A percentile compares a stretch with the other conserved stretches of the same genome.
phyloP scores from a whole-genome alignment of 805 yeast genomes.

The Kregervanrija delftensis region DNA sequence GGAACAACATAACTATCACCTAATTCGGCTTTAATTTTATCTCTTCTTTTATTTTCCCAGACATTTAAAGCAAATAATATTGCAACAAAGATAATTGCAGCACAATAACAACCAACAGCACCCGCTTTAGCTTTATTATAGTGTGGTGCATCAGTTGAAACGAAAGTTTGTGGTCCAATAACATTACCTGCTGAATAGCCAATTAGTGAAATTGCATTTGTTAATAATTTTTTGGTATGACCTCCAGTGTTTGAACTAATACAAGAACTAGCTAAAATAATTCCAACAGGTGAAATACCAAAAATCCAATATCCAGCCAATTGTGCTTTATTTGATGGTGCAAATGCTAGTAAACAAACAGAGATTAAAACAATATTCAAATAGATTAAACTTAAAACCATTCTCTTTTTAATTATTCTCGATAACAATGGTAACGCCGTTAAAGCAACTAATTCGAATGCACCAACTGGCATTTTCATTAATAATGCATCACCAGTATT shows the following conservation, averaged over 20 bases:
- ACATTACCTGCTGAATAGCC: conserved; percentile 61
- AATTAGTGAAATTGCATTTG: conserved; percentile 48
- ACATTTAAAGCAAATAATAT: conserved; percentile 21
- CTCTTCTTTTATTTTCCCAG: conserved; percentile 37
- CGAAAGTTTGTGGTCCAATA: conserved; percentile 69
- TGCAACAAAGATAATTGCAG: conserved; percentile 5
- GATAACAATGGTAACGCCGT: conserved; percentile 15
- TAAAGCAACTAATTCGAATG: conserved; percentile 29
- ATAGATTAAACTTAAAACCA: conserved; percentile 17
- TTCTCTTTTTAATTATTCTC: conserved; percentile 21
- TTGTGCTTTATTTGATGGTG: conserved; percentile 12
- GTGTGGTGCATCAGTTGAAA: conserved; percentile 44
- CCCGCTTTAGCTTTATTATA: conserved; percentile 49
- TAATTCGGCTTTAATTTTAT: conserved; percentile 22
- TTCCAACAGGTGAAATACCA: conserved; percentile 15
- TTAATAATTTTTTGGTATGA: conserved; percentile 57
- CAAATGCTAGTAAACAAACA: conserved; percentile 27
- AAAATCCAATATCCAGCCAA: conserved; percentile 24
- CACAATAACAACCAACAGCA: conserved; percentile 40
- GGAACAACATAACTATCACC: conserved; percentile 12
- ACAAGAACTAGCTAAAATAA: conserved; percentile 12
- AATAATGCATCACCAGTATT: conserved; percentile 20
- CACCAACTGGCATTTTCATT: conserved; percentile 32
- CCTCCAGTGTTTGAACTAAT: conserved; percentile 48
- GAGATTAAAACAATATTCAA: conserved; percentile 18